Conservation (phyloP, 345 rosid genomes). For the Iberis pinnata region DNA sequence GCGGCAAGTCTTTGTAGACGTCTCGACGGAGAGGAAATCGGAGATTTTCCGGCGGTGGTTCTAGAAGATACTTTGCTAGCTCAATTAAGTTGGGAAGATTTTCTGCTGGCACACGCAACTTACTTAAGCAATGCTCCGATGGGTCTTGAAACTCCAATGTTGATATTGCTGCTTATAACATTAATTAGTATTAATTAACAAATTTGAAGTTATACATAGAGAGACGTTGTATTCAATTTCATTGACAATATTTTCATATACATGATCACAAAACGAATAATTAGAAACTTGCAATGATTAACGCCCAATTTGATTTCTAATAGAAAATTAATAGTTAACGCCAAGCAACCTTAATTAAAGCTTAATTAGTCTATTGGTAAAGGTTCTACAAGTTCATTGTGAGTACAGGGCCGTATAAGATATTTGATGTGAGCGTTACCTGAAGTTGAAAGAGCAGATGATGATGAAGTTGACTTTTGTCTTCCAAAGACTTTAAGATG, state of each 20-base stretch:
- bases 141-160: slow-evolving; percentile 83
- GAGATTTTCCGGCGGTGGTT: slow-evolving; percentile 80
- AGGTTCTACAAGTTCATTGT: no score
- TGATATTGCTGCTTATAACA: slow-evolving; percentile 57
- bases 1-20: slow-evolving; percentile 72
- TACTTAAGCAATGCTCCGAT: slow-evolving; percentile 61
- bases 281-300: no score
- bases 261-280: no score
- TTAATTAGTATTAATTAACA: no score
- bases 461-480: slow-evolving; percentile 44
- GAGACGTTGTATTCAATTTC: no score
- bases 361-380: no score
- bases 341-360: no score
- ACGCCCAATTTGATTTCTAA: no score
- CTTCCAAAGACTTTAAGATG: slow-evolving; percentile 91
- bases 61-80: slow-evolving; percentile 77
- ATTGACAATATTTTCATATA: no score
- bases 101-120: slow-evolving; percentile 53
- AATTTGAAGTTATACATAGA: neutral
- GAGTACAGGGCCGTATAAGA: neutral
- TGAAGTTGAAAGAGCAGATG: slow-evolving; percentile 40
- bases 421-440: slow-evolving; percentile 42
- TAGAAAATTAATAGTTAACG: no score
- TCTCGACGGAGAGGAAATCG: slow-evolving; percentile 77
- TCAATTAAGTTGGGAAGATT: slow-evolving; percentile 64